A percentile compares a stretch with the other conserved stretches of the same genome.
These are phyloP conservation scores for Alternaria viburni DNA, from an alignment of 2,329 filamentous ascomycete genomes.

Conservation along the genomic window DNA sequence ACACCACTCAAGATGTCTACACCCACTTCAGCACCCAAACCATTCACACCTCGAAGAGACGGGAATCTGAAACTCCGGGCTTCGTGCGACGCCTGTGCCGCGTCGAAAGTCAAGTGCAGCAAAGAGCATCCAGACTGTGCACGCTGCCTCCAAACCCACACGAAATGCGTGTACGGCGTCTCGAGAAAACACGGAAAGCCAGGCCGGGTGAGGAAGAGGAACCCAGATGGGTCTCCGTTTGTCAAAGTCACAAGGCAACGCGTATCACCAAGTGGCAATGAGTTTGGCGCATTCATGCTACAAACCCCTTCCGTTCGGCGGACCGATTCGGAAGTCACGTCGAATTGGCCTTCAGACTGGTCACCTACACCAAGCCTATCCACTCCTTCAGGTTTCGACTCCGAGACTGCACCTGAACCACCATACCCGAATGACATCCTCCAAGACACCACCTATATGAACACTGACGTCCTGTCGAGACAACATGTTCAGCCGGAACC, in stretches of 20 bases:
- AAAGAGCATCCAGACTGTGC: constrained; percentile 43
- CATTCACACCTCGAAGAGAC: constrained; percentile 20
- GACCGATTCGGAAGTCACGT: constrained; percentile 22
- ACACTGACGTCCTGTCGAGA: constrained; percentile 25
- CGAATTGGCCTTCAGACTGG: constrained; percentile 33
- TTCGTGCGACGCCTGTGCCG: constrained; percentile 47
- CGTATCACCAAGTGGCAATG: constrained; percentile 37
- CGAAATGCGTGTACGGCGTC: constrained; percentile 41
- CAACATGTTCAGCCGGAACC: constrained; percentile 18
- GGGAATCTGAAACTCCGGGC: constrained; percentile 42
- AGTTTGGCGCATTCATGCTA: constrained; percentile 37
- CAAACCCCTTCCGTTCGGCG: constrained; percentile 25
- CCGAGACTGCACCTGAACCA: constrained; percentile 37
- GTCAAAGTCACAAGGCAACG: constrained; percentile 37
- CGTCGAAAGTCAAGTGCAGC: constrained; percentile 48
- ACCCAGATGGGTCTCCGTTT: constrained; percentile 40
- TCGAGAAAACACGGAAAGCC: constrained; percentile 47
- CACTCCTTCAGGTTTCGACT: constrained; percentile 33
- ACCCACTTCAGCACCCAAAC: constrained; percentile 29
- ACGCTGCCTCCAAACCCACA: constrained; percentile 39
- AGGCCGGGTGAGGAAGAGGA: constrained; percentile 40
- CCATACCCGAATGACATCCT: constrained; percentile 33
- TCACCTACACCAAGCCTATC: constrained; percentile 36
- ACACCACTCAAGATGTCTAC: constrained; percentile 19
- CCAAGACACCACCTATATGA: constrained; percentile 30